A percentile compares a stretch with the other conserved stretches of the same genome.
These are phyloP conservation scores for Fusarium scirpi DNA, from an alignment of 2,329 filamentous ascomycete genomes.

Conservation along the genomic window DNA sequence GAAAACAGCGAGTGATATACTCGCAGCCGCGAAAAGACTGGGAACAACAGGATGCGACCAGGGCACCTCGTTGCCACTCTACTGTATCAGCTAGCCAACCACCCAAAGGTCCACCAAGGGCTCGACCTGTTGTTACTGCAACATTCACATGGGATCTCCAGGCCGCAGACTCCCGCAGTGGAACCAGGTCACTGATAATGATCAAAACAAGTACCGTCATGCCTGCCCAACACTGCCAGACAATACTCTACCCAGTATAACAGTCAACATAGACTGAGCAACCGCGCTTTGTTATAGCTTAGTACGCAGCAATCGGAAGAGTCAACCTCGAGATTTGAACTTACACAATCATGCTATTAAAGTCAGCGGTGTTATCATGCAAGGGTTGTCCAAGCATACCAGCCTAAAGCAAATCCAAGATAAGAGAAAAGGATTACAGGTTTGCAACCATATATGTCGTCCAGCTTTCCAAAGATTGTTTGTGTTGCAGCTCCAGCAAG, in stretches of 20 bases:
- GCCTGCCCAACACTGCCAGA: constrained; percentile 65
- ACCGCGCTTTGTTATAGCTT: constrained; percentile 49
- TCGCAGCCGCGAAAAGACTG: constrained; percentile 54
- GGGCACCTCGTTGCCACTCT: constrained; percentile 64
- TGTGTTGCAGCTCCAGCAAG: constrained; percentile 50
- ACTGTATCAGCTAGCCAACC: constrained; percentile 71
- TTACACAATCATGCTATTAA: constrained; percentile 34
- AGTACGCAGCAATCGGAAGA: neutral
- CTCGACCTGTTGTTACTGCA: constrained; percentile 63
- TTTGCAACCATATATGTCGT: constrained; percentile 48
- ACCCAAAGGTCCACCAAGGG: constrained; percentile 66
- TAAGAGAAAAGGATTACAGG: constrained; percentile 46
- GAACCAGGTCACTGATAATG: constrained; percentile 65
- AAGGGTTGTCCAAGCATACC: constrained; percentile 50
- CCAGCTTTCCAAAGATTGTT: constrained; percentile 52
- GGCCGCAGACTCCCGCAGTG: constrained; percentile 63
- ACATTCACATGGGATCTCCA: constrained; percentile 68
- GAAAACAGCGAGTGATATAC: constrained; percentile 56
- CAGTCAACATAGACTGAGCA: constrained; percentile 60
- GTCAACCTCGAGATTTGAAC: neutral
- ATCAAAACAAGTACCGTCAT: constrained; percentile 64
- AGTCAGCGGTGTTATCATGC: neutral
- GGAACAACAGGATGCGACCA: constrained; percentile 61
- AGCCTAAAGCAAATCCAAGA: constrained; percentile 46
- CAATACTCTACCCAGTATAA: constrained; percentile 63